Conservation (phyloP, 345 rosid genomes). For the Fremontodendron californicum region DNA sequence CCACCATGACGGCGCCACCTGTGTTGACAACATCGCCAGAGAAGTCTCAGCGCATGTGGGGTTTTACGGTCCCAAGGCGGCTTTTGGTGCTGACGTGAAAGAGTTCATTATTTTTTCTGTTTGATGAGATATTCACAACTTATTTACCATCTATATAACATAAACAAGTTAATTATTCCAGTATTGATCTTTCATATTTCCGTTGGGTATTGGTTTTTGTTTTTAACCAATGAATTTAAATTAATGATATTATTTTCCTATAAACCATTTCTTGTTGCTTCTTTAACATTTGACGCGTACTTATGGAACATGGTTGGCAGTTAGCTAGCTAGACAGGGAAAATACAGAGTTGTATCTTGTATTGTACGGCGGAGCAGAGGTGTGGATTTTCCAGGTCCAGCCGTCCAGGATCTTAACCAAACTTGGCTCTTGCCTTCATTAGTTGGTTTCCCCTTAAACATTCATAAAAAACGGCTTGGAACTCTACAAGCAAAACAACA, state of each 20-base stretch:
- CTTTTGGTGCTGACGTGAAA: slow-evolving; percentile 12
- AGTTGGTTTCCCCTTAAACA: too few species aligned
- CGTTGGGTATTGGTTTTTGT: not conserved
- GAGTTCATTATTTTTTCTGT: slow-evolving; percentile 33
- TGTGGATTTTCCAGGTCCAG: too few species aligned
- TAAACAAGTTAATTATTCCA: not conserved
- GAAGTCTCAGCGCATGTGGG: not conserved
- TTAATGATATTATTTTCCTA: not conserved
- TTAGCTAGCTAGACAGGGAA: too few species aligned
- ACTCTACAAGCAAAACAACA: too few species aligned
- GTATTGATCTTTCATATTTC: not conserved
- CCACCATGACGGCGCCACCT: not conserved
- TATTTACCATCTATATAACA: not conserved
- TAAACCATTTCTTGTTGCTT: too few species aligned
- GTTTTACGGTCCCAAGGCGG: slow-evolving; percentile 12
- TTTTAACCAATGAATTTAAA: not conserved
- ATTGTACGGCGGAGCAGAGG: too few species aligned
- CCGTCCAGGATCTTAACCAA: too few species aligned
- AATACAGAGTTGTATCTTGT: too few species aligned
- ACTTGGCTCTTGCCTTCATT: too few species aligned
- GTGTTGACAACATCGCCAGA: not conserved
- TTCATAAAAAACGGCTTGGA: too few species aligned
- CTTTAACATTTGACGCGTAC: too few species aligned
- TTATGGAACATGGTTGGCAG: too few species aligned
- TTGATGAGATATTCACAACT: not conserved